phyloP scores from a whole-genome alignment of 768 basidiomycete species.

The Clitopilus hobsonii region DNA sequence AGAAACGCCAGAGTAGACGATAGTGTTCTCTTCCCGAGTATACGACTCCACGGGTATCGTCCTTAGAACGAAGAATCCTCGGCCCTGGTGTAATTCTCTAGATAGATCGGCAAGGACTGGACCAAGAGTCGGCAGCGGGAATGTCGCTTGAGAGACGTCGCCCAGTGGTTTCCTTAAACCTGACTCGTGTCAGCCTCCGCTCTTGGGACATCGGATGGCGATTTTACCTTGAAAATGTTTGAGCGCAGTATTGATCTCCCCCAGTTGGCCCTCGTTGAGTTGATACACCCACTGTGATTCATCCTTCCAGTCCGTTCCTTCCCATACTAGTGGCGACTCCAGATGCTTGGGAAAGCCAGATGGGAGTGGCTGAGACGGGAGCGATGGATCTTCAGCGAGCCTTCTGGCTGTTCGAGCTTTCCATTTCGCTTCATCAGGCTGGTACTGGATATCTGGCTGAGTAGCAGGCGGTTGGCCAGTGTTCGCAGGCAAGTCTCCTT shows the following conservation, averaged over 20 bases:
- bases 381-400: constrained; percentile 26
- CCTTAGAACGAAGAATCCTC: constrained; percentile 21
- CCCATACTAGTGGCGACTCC: constrained; percentile 35
- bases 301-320: constrained; percentile 36
- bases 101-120: constrained; percentile 13
- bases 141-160: constrained; percentile 19
- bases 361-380: constrained; percentile 24
- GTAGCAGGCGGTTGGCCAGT: neutral
- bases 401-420: constrained; percentile 29
- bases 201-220: neutral
- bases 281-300: constrained; percentile 36
- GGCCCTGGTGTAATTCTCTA: constrained; percentile 16
- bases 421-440: constrained; percentile 34
- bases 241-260: constrained; percentile 32
- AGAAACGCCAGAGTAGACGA: constrained; percentile 19
- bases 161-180: constrained; percentile 24
- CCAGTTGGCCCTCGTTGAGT: constrained; percentile 23
- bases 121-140: constrained; percentile 20
- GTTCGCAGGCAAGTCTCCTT: neutral
- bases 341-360: constrained; percentile 30
- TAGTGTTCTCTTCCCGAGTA: constrained; percentile 16
- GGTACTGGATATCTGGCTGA: constrained; percentile 35
- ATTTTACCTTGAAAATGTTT: constrained; percentile 24
- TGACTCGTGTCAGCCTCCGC: constrained; percentile 3
- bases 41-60: constrained; percentile 17